phyloP scores from a whole-genome alignment of 1,139 yeast species.

The Hansenula sp. region DNA sequence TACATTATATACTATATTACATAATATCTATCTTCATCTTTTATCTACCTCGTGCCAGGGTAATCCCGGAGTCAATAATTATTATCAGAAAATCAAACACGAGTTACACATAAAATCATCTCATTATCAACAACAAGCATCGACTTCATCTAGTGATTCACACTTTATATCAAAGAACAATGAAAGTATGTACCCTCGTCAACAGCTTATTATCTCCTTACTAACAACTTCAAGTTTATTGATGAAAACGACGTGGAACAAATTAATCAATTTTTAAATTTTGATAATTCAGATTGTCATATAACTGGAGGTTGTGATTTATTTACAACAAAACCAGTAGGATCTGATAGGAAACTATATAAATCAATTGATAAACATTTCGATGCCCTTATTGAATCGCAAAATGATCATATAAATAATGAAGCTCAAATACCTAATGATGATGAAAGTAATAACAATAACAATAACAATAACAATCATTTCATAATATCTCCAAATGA shows the following conservation, averaged over 20 bases:
- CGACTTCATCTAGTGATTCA: too few species aligned
- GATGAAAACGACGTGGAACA: conserved; percentile 89
- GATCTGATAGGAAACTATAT: conserved; percentile 83
- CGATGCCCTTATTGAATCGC: conserved; percentile 56
- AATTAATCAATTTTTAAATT: conserved; percentile 81
- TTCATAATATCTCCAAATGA: conserved; percentile 9
- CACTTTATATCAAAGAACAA: too few species aligned
- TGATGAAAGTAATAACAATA: conserved; percentile 1
- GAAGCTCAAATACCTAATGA: conserved; percentile 6
- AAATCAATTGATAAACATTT: conserved; percentile 83
- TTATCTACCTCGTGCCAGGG: too few species aligned
- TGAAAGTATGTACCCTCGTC: conserved; percentile 4
- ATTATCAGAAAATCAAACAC: not conserved
- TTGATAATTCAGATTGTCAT: conserved; percentile 84
- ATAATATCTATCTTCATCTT: too few species aligned
- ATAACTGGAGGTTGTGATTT: conserved; percentile 92
- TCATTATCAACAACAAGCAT: too few species aligned
- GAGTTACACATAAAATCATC: not conserved
- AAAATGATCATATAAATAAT: conserved; percentile 7
- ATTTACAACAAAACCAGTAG: conserved; percentile 90
- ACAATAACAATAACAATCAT: conserved; percentile 12
- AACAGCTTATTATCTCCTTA: too few species aligned
- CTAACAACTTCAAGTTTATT: conserved; percentile 51
- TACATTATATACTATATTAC: too few species aligned
- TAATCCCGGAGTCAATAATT: not conserved